Base-by-base conservation (phyloP, 257 asterid species). In the Ilex aquifolium region DNA sequence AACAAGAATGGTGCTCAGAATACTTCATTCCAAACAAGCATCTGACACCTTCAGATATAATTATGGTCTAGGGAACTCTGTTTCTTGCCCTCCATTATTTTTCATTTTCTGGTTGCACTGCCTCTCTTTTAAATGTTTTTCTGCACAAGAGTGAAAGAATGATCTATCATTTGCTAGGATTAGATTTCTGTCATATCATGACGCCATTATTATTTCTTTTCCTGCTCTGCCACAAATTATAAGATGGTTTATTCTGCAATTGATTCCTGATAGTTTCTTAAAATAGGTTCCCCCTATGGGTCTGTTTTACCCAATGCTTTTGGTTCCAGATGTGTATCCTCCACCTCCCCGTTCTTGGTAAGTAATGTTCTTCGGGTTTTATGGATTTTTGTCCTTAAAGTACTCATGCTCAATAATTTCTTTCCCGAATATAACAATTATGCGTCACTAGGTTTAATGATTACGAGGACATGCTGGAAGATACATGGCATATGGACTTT, bases 211-310 rank as follows among this genome's bases (percentile, higher is more conserved):
- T 46, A 46, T 11, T 46, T 14, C 52, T 5, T 46, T 46, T 46
- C 52, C 1, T 5, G 0, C 11, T 36, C 5, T 36, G 42, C 42
- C 42, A 36, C 27, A 21, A 21, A 21, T 21, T 0, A 0, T 36
- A 36, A 36, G 42, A 36, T 36, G 42, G 62, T 61, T 21, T 31
- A 13, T 36, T 42, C 11, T 51, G 53, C 60, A 46, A 60, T 70
- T 54, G 31, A 17, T 63, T 56, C 50, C 50, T 76, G 50, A 67
- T 74, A 52, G 63, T 59, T 69, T 68, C 62, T 71, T 55, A 60
- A 72, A 54, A 68, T 79, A 89, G 99, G 99, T 92, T 67, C 97
- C 99, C 54, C 99, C 97, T 12, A 92, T 92, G 99, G 97, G 99
- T 71, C 81, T 92, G 80, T 92, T 93, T 79, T 89, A 85, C 73